Evolutionary conservation across 139 green algal genomes (phyloP), one percentile per base, ranked within the genome.

Genomic region (Asterochloris sp.): DNA sequence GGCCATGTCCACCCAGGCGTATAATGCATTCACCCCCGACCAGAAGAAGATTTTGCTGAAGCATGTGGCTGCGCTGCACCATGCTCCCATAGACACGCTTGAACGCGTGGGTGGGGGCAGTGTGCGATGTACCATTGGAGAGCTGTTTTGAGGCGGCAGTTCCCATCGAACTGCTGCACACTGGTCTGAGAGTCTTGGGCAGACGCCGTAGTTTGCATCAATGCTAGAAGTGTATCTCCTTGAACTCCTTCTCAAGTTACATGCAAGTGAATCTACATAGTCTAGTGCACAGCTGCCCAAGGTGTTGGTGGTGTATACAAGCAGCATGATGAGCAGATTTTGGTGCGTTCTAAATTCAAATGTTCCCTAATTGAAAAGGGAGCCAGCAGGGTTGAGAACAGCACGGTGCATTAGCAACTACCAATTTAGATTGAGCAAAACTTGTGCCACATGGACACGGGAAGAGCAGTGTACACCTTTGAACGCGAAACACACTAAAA

Each of bases 41-140:
- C 94, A 98, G 87, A 85, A 83, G 11, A 63, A 68, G 0, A 75
- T 80, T 10, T 85, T 98, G 64, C 88, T 82, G 12, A 85, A 90
- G 62, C 93, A 98, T 83, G 88, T 95, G 17, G 93, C 90, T 17
- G 90, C 80, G 61, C 87, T 98, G 73, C 87, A 95, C 68, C 94
- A 98, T 87, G 90, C 94, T 23, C 91, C 92, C 64, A 95, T 99
- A 27, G 93, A 98, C 87, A 98, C 94, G 13, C 83, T 99, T 69
- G 96, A 99, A 90, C 85, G 84, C 24, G 91, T 98, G 47, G 96
- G 96, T 12, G 96, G 96, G 9, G 96, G 96, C 69, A 90, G 96
- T 14, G 96, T 99, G 81, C 88, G 96, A 0, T 99, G 96, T 92
- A 91, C 93, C 0, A 84, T 99, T 23, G 96, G 89, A 6, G 96